phyloP scores from a whole-genome alignment of 441 rosid species.

The Erodium trifolium region DNA sequence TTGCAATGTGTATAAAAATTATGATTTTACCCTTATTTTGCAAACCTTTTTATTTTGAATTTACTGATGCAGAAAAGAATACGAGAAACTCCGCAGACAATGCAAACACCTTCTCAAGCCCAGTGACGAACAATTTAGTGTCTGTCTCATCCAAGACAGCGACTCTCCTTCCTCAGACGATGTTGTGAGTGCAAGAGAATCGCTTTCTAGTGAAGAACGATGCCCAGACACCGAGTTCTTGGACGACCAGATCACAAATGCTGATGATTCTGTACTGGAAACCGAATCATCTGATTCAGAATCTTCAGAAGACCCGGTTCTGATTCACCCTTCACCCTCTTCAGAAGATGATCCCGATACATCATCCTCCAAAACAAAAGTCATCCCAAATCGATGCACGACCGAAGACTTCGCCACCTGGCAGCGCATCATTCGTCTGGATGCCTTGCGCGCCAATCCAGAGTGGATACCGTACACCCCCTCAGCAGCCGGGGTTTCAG shows the following conservation, averaged over 20 bases:
- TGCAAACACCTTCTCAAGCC: slow-evolving; percentile 42
- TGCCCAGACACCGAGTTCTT: slow-evolving; percentile 36
- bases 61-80: slow-evolving; percentile 52
- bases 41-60: not conserved
- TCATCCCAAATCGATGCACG: slow-evolving; percentile 11
- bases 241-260: slow-evolving; percentile 13
- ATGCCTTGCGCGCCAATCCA: slow-evolving; percentile 79
- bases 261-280: slow-evolving; percentile 15
- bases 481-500: slow-evolving; percentile 51
- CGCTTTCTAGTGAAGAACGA: slow-evolving; percentile 48
- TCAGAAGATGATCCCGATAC: slow-evolving; percentile 32
- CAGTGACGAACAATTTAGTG: slow-evolving; percentile 25
- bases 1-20: no score
- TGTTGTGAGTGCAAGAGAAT: slow-evolving; percentile 49
- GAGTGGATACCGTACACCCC: slow-evolving; percentile 64
- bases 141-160: slow-evolving; percentile 35
- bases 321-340: slow-evolving; percentile 41
- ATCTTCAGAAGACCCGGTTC: slow-evolving; percentile 50
- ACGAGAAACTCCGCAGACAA: slow-evolving; percentile 64
- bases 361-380: slow-evolving; percentile 3
- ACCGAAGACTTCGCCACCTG: slow-evolving; percentile 69
- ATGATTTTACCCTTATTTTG: not conserved
- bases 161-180: slow-evolving; percentile 57
- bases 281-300: slow-evolving; percentile 69
- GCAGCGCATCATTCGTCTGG: slow-evolving; percentile 87